Evolutionary conservation across 1,284 basidiomycete genomes (phyloP), one percentile per base, ranked within the genome.

Genomic region (Afroboletus lepidellus): DNA sequence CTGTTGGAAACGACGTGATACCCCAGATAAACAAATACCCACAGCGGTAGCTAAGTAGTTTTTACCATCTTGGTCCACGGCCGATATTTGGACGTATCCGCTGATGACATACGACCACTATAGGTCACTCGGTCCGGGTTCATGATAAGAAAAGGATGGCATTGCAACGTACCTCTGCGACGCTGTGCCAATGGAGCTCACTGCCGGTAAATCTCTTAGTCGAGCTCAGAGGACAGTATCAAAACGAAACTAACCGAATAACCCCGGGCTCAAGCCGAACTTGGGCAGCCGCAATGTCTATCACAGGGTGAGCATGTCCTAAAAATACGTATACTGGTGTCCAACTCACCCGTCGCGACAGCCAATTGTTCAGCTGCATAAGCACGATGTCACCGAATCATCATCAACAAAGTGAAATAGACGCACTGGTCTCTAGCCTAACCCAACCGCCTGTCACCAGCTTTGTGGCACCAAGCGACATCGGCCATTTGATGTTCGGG

Each of bases 51-150:
- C 77, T 29, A 85, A 66, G 56, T 78, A 86, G 66, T 84, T 88
- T 54, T 75, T 76, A 3, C 87, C 87, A 1, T 84, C 69, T 1
- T 75, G 51, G 60, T 85, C 80, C 13, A 90, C 77, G 1, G 82
- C 69, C 0, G 84, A 77, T 34, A 91, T 71, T 67, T 86, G 83
- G 3, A 80, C 80, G 9, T 72, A 72, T 25, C 87, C 86, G 63
- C 77, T 81, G 39, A 87, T 60, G 18, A 87, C 76, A 55, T 86
- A 87, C 1, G 81, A 81, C 86, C 84, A 87, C 79, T 63, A 13
- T 5, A 30, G 29, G n/a, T 18, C 3, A 4, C 27, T 57, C 23
- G 8, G 21, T 23, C 32, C n/a, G 9, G 20, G 7, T 7, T 27
- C 18, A 27, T 47, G 38, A 25, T 1, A 38, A 9, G 23, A 25